phyloP scores from a whole-genome alignment of 306 rosid genomes.

The Lupinus albus region DNA sequence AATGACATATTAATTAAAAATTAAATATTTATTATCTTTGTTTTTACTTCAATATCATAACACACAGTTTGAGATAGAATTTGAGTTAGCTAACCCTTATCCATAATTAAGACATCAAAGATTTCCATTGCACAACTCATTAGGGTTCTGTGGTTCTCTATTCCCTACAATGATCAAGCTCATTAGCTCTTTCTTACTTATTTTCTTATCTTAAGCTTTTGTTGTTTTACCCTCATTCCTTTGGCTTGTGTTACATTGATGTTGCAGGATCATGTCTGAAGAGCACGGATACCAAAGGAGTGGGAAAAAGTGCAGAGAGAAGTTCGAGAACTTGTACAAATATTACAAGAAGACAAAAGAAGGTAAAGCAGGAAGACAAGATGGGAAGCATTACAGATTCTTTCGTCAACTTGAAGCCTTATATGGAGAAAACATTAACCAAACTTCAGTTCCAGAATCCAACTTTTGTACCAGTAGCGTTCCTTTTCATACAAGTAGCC shows the following conservation, averaged over 20 bases:
- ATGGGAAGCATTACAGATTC: slow-evolving; percentile 94
- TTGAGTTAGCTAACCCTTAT: too few species aligned
- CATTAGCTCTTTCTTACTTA: too few species aligned
- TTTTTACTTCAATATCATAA: too few species aligned
- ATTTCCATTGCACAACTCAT: too few species aligned
- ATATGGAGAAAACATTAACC: slow-evolving; percentile 62
- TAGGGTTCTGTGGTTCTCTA: too few species aligned
- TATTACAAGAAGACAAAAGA: slow-evolving; percentile 98
- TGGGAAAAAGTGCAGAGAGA: slow-evolving; percentile 98
- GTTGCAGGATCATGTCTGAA: slow-evolving; percentile 78
- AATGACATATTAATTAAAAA: too few species aligned
- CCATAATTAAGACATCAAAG: too few species aligned
- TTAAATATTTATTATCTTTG: too few species aligned
- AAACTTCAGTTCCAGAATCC: slow-evolving; percentile 54
- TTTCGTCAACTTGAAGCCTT: slow-evolving; percentile 98
- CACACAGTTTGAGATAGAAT: too few species aligned
- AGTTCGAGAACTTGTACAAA: slow-evolving; percentile 92
- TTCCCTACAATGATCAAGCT: too few species aligned
- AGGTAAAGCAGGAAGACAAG: slow-evolving; percentile 97
- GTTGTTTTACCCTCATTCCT: slow-evolving; percentile 1
- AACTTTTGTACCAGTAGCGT: slow-evolving; percentile 47
- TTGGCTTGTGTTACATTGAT: slow-evolving; percentile 3
- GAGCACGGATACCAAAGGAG: slow-evolving; percentile 96
- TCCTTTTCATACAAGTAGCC: slow-evolving; percentile 6
- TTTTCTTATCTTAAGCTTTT: slow-evolving; percentile 1